Conservation (phyloP, 2,329 filamentous ascomycete species). For the Trichophyton mentagrophytes region DNA sequence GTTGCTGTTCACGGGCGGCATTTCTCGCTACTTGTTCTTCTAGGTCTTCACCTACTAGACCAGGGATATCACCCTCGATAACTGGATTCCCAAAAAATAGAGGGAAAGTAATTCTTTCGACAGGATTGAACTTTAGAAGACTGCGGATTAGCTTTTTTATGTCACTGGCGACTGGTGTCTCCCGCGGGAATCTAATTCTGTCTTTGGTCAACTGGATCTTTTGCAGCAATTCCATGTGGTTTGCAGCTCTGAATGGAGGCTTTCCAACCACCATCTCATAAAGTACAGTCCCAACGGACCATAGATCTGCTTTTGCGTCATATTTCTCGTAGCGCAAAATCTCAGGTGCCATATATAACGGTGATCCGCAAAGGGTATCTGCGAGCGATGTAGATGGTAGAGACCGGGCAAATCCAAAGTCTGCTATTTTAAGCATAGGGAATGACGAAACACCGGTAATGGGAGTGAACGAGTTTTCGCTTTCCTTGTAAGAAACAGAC, state of each 20-base stretch:
- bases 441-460: slow-evolving; percentile 68
- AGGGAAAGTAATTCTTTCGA: slow-evolving; percentile 73
- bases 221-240: slow-evolving; percentile 85
- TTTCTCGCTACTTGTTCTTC: slow-evolving; percentile 14
- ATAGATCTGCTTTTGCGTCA: slow-evolving; percentile 89
- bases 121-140: slow-evolving; percentile 72
- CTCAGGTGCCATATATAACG: slow-evolving; percentile 96
- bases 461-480: slow-evolving; percentile 68
- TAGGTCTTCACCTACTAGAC: slow-evolving; percentile 62
- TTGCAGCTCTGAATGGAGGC: slow-evolving; percentile 80
- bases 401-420: slow-evolving; percentile 95
- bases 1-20: slow-evolving; percentile 4
- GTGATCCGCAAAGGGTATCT: slow-evolving; percentile 91
- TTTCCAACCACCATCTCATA: slow-evolving; percentile 90
- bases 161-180: slow-evolving; percentile 56
- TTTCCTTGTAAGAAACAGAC: slow-evolving; percentile 61
- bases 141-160: slow-evolving; percentile 70
- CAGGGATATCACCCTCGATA: slow-evolving; percentile 63
- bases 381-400: slow-evolving; percentile 82
- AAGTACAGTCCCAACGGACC: slow-evolving; percentile 91
- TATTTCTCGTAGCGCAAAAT: slow-evolving; percentile 96
- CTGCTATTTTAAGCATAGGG: slow-evolving; percentile 93
- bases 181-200: slow-evolving; percentile 66
- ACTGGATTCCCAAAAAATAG: slow-evolving; percentile 69
- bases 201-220: slow-evolving; percentile 87